Evolutionary conservation across 257 asterid genomes (phyloP), one percentile per base, ranked within the genome.

Genomic region (Solanum clarkiae): DNA sequence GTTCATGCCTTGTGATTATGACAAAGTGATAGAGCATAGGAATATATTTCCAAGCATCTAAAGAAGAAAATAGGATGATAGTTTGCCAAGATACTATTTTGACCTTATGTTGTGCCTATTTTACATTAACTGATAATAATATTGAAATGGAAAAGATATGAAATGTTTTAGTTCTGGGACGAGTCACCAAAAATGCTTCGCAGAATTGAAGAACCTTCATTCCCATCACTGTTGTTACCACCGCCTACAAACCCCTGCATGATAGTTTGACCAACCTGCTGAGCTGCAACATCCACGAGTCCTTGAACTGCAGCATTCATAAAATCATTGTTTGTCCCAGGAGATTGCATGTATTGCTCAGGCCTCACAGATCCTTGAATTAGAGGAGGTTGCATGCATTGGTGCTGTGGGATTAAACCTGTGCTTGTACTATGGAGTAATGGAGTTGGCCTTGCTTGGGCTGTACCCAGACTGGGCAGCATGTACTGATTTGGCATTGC

Each of bases 261-360:
- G 17, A 86, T 81, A 9, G 87, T 40, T 88, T 88, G 92, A 14
- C 91, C 94, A 12, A 89, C 86, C 68, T 71, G 90, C 84, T 92
- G 94, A 17, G 87, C 80, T 32, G 87, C 89, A 42, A 93, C 93
- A 72, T 91, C 92, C 65, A 87, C 92, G 20, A 88, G 14, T 47
- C 93, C 93, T 51, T 84, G 86, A 71, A 87, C 7, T n/a, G 88
- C 93, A 7, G 88, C 86, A 83, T 32, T 79, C 90, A 88, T 42
- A 62, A 93, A 36, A 86, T 32, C 74, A 36, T 82, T 87, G 49
- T 79, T 29, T 56, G 45, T 44, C 66, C 55, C 55, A 12, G 65
- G 82, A 75, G 80, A 32, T 53, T 59, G 40, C 63, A 24, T 45
- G 87, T 45, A 40, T 55, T 79, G 80, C 7, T 77, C 42, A 17